phyloP scores from a whole-genome alignment of 257 asterid species.

The Solanum piurae region DNA sequence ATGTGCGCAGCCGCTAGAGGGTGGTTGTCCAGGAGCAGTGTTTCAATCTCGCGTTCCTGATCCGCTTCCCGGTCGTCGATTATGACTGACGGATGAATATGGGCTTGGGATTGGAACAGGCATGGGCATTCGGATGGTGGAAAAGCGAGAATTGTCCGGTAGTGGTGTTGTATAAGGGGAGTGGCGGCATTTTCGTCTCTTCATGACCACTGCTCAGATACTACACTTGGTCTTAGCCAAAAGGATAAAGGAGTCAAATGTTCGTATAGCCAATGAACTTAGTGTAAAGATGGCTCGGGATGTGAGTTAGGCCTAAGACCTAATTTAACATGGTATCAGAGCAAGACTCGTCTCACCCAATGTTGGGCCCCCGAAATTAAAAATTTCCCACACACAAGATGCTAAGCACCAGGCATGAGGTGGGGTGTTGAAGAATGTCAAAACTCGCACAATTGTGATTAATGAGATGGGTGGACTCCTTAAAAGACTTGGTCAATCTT shows the following conservation, averaged over 20 bases:
- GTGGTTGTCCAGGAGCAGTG: constrained; percentile 64
- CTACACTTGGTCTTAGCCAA: not conserved
- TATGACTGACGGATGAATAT: constrained; percentile 2
- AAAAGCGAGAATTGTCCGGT: constrained; percentile 11
- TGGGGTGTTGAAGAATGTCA: not conserved
- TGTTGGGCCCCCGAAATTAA: not conserved
- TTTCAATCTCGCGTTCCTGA: constrained; percentile 49
- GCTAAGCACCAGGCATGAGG: not conserved
- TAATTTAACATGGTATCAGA: no score
- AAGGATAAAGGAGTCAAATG: constrained; percentile 55
- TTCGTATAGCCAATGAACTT: constrained; percentile 24
- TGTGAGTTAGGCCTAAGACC: not conserved
- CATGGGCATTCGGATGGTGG: constrained; percentile 12
- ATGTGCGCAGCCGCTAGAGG: constrained; percentile 62
- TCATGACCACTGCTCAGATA: not conserved
- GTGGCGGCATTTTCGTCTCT: constrained; percentile 1
- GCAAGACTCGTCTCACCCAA: not conserved
- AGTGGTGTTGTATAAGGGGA: constrained; percentile 5
- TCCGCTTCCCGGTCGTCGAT: constrained; percentile 38
- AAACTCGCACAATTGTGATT: not conserved
- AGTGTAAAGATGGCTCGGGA: constrained; percentile 32
- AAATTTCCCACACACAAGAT: not conserved
- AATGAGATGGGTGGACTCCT: not conserved
- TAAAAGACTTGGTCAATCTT: not conserved
- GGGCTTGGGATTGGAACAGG: not conserved